These are phyloP conservation scores for Paramecium octaurelia DNA, from an alignment of 73 alveolate species.

Conservation along the genomic window DNA sequence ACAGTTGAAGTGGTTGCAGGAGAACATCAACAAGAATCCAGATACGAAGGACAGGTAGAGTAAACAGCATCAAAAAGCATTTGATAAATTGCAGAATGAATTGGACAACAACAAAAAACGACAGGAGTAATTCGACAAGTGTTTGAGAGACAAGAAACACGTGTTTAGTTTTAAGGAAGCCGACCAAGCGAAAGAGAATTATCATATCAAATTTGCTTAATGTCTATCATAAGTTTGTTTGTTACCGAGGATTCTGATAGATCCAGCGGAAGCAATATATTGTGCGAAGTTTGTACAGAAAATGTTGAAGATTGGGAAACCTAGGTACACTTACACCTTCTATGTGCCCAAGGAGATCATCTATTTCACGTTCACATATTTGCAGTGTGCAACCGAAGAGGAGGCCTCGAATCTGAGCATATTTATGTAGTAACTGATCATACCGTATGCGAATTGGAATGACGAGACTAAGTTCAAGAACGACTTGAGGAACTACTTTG, in stretches of 20 bases:
- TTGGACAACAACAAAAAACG: constrained; percentile 21
- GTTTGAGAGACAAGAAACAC: not conserved
- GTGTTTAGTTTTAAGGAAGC: not conserved
- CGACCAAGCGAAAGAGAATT: not conserved
- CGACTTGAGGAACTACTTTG: not conserved
- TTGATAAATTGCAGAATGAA: not conserved
- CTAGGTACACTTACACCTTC: not conserved
- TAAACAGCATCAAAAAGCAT: constrained; percentile 11
- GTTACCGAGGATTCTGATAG: constrained; percentile 24
- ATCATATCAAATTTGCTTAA: constrained; percentile 3
- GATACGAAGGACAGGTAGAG: not conserved
- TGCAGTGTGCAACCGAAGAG: constrained; percentile 18
- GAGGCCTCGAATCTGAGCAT: constrained; percentile 21
- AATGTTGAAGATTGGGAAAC: constrained; percentile 1
- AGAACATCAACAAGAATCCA: not conserved
- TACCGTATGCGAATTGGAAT: constrained; percentile 45
- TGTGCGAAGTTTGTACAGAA: constrained; percentile 31
- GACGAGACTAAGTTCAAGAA: not conserved
- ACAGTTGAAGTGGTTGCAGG: not conserved
- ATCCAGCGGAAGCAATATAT: constrained; percentile 43
- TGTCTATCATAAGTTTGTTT: not conserved
- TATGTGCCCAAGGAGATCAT: not conserved
- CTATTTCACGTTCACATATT: not conserved
- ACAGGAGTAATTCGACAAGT: constrained; percentile 20
- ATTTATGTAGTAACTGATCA: constrained; percentile 7